A percentile compares a stretch with the other conserved stretches of the same genome.
Conservation (phyloP, 2,329 filamentous ascomycete genomes). For the Bisporella sp. region DNA sequence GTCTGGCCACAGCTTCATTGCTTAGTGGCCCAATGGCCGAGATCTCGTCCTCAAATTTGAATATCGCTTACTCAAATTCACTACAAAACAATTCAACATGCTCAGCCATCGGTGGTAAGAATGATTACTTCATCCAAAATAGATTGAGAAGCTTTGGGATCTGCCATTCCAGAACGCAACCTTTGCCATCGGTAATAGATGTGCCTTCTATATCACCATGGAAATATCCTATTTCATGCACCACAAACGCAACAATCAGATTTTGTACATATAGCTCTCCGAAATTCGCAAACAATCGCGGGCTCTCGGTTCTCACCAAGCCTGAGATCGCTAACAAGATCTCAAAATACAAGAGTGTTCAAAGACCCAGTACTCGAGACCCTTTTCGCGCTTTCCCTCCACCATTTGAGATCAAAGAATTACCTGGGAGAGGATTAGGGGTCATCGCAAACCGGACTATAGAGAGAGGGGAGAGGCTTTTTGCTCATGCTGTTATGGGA, state of each 20-base stretch:
- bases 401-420: slow-evolving; percentile 7
- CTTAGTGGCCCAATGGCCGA: too few species aligned
- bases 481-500: slow-evolving; percentile 11
- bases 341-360: background rate
- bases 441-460: slow-evolving; percentile 15
- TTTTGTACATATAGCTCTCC: slow-evolving; percentile 11
- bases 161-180: too few species aligned
- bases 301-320: slow-evolving; percentile 13
- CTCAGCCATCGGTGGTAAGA: too few species aligned
- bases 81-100: too few species aligned
- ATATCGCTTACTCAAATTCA: too few species aligned
- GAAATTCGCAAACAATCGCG: slow-evolving; percentile 6
- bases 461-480: slow-evolving; percentile 9
- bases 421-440: slow-evolving; percentile 13
- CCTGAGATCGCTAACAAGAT: slow-evolving; percentile 11
- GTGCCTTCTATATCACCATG: too few species aligned
- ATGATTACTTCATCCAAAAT: too few species aligned
- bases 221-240: too few species aligned
- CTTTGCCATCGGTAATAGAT: too few species aligned
- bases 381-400: background rate
- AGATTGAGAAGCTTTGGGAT: too few species aligned
- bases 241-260: background rate
- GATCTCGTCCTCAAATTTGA: too few species aligned
- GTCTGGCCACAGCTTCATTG: too few species aligned
- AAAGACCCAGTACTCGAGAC: background rate